Conservation (phyloP, 257 asterid species). For the Gardenia jasminoides region DNA sequence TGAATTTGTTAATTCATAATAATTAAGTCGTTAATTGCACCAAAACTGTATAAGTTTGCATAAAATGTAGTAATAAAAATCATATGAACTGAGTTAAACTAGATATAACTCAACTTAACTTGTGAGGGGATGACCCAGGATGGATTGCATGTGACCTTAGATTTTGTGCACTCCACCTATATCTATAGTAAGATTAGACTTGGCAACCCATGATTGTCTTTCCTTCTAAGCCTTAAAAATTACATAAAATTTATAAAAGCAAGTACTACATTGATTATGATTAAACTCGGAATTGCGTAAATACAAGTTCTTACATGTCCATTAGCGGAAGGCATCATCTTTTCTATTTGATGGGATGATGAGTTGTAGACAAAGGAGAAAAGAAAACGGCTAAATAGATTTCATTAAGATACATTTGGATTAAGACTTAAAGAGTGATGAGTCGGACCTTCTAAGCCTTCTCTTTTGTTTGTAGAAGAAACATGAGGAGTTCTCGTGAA, state of each 20-base stretch:
- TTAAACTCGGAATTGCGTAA: neutral
- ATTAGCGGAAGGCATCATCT: too few species aligned
- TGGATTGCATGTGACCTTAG: too few species aligned
- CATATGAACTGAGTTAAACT: too few species aligned
- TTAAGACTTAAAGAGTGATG: constrained; percentile 10
- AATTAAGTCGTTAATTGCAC: too few species aligned
- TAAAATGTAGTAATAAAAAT: too few species aligned
- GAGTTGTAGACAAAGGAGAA: neutral
- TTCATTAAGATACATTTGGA: constrained; percentile 13
- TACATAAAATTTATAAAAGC: neutral
- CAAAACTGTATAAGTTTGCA: too few species aligned
- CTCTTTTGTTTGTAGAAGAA: constrained; percentile 23
- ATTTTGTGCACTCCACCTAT: neutral
- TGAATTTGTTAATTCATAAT: too few species aligned
- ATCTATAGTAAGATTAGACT: neutral
- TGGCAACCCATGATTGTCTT: neutral
- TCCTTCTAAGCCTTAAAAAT: neutral
- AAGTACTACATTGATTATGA: neutral
- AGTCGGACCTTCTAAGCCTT: constrained; percentile 33
- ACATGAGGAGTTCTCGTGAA: constrained; percentile 46
- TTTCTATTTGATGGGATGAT: neutral
- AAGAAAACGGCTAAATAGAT: neutral
- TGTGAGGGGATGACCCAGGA: too few species aligned
- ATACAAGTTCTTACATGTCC: neutral
- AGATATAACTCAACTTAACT: too few species aligned